Evolutionary conservation across 164 flowering plant genomes (phyloP), one percentile per base, ranked within the genome.

Genomic region (Echeveria elegans): DNA sequence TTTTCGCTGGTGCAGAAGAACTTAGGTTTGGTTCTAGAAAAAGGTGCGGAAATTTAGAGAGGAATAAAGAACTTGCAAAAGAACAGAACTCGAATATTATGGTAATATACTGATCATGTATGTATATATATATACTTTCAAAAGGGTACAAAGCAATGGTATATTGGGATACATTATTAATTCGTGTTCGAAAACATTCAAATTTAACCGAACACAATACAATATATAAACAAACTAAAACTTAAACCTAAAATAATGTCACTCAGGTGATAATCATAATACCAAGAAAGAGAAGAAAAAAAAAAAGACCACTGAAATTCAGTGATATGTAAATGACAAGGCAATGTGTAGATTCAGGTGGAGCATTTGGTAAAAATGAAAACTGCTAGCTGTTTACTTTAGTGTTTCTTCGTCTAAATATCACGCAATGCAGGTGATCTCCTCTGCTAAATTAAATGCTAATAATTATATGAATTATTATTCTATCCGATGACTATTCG

Each of bases 81-180:
- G 28, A 7, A 4, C 1, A 43, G 58, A 52, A 48, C 6, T 19
- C 23, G 58, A 12, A 52, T 52, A 23, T 52, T 52, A 52, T 52
- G 58, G 29, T 52, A 52, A 52, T 52, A 52, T 52, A 29, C 58
- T 48, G 41, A 38, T 38, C 38, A 36, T 36, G n/a, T n/a, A n/a
- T n/a, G n/a, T n/a, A n/a, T n/a, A n/a, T n/a, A 19, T 48, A 7
- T 19, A 19, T 19, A 8, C 14, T 21, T 52, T 52, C 58, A 52
- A 9, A 52, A 28, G 28, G 58, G 28, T 21, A 6, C 28, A 48
- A 48, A 48, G n/a, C n/a, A n/a, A n/a, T n/a, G n/a, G n/a, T n/a
- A n/a, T n/a, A n/a, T n/a, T n/a, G n/a, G n/a, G n/a, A n/a, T n/a
- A 5, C 9, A 48, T 48, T 48, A 4, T 6, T 21, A 8, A 43